Conservation (phyloP, 495 filamentous ascomycete genomes). For the Podospora bellae-mahoneyi region DNA sequence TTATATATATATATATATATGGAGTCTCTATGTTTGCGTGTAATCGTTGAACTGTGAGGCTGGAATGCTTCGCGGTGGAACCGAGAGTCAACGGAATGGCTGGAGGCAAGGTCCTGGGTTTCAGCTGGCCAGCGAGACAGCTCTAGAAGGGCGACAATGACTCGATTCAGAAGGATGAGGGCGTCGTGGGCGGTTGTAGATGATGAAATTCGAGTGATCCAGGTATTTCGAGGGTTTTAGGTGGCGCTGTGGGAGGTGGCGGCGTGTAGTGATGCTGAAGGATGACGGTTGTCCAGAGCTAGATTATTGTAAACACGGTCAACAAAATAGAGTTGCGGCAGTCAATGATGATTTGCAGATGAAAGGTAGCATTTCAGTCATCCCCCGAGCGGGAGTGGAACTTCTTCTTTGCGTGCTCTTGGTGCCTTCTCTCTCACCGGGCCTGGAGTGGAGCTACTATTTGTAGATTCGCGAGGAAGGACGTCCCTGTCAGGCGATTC, state of each 20-base stretch:
- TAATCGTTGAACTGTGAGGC: background rate
- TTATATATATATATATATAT: background rate
- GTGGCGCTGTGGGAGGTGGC: background rate
- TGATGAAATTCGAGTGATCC: background rate
- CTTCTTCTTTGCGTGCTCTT: background rate
- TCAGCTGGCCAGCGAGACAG: slow-evolving; percentile 3
- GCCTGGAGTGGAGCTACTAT: background rate
- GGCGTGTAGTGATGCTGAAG: background rate
- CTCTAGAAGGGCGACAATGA: slow-evolving; percentile 6
- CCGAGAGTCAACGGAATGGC: slow-evolving; percentile 10
- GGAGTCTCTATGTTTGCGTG: background rate
- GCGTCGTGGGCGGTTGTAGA: background rate
- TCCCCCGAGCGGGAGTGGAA: background rate
- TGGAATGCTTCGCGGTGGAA: background rate
- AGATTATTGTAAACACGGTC: background rate
- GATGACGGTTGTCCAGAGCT: background rate
- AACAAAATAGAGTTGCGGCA: slow-evolving; percentile 3
- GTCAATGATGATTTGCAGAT: background rate
- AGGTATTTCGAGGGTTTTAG: background rate
- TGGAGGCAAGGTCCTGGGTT: slow-evolving; percentile 1
- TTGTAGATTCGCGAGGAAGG: slow-evolving; percentile 1
- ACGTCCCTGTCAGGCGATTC: slow-evolving; percentile 3
- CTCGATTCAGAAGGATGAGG: background rate
- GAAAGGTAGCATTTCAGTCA: background rate
- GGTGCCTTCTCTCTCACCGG: background rate